phyloP scores from a whole-genome alignment of 2,329 filamentous ascomycete genomes.

The Amylocarpus encephaloides region DNA sequence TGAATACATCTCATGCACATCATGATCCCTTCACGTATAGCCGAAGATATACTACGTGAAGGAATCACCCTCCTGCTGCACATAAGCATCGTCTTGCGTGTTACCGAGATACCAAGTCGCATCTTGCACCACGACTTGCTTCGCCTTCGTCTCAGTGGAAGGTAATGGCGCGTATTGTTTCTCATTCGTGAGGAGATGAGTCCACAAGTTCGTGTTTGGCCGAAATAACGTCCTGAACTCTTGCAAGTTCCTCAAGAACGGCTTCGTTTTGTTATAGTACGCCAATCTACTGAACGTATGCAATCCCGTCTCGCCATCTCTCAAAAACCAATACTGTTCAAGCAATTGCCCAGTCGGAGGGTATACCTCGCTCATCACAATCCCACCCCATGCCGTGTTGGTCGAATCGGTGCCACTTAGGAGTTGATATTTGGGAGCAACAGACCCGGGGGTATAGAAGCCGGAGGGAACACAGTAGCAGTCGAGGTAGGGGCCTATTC shows the following conservation, averaged over 20 bases:
- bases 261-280: slow-evolving; percentile 51
- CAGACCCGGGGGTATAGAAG: slow-evolving; percentile 51
- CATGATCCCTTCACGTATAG: slow-evolving; percentile 51
- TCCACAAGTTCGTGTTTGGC: slow-evolving; percentile 54
- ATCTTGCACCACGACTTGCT: slow-evolving; percentile 51
- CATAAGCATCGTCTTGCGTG: slow-evolving; percentile 48
- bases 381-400: slow-evolving; percentile 48
- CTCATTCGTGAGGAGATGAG: slow-evolving; percentile 53
- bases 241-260: slow-evolving; percentile 51
- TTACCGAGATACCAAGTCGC: slow-evolving; percentile 56
- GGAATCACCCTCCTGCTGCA: slow-evolving; percentile 50
- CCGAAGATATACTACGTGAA: slow-evolving; percentile 62
- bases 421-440: slow-evolving; percentile 43
- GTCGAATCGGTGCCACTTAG: slow-evolving; percentile 45
- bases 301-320: slow-evolving; percentile 55
- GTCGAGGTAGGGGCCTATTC: slow-evolving; percentile 53
- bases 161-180: slow-evolving; percentile 48
- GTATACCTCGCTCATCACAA: slow-evolving; percentile 54
- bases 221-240: slow-evolving; percentile 57
- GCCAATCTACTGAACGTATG: slow-evolving; percentile 55
- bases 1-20: slow-evolving; percentile 49
- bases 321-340: slow-evolving; percentile 60
- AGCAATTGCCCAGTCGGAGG: slow-evolving; percentile 50
- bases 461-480: slow-evolving; percentile 56
- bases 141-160: slow-evolving; percentile 35